These are phyloP conservation scores for Penicillium sp. DNA, from an alignment of 2,329 filamentous ascomycete species.

Conservation along the genomic window DNA sequence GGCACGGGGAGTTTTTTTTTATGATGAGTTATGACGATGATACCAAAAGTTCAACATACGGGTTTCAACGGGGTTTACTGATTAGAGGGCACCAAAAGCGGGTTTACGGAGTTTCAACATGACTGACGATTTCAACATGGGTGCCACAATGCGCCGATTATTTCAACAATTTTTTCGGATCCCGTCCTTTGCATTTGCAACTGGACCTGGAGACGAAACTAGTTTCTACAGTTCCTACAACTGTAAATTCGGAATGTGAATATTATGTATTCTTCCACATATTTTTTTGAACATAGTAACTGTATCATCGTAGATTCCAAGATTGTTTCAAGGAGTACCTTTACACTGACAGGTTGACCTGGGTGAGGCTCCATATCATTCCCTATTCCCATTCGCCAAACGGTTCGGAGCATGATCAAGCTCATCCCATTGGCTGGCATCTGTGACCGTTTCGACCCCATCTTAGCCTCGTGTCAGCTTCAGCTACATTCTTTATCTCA, in stretches of 20 bases:
- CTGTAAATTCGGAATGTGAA: not conserved
- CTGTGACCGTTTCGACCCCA: no score
- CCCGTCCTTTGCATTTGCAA: conserved; percentile 16
- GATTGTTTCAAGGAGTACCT: no score
- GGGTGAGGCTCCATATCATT: no score
- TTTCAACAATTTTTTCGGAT: conserved; percentile 39
- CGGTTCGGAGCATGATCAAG: no score
- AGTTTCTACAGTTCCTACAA: conserved; percentile 7
- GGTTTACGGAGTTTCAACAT: conserved; percentile 42
- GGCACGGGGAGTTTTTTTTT: conserved; percentile 29
- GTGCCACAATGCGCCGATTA: conserved; percentile 25
- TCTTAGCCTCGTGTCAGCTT: no score
- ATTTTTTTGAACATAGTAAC: not conserved
- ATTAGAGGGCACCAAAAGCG: conserved; percentile 38
- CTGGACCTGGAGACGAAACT: conserved; percentile 26
- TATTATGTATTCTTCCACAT: not conserved
- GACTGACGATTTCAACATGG: conserved; percentile 53
- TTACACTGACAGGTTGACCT: no score
- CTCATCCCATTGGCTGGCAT: no score
- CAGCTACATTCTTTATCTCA: no score
- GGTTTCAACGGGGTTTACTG: conserved; percentile 36
- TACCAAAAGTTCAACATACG: conserved; percentile 46
- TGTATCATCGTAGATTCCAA: not conserved
- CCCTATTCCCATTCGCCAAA: no score
- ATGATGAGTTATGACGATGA: conserved; percentile 44